phyloP scores from a whole-genome alignment of 345 rosid species.

The Salix viminalis region DNA sequence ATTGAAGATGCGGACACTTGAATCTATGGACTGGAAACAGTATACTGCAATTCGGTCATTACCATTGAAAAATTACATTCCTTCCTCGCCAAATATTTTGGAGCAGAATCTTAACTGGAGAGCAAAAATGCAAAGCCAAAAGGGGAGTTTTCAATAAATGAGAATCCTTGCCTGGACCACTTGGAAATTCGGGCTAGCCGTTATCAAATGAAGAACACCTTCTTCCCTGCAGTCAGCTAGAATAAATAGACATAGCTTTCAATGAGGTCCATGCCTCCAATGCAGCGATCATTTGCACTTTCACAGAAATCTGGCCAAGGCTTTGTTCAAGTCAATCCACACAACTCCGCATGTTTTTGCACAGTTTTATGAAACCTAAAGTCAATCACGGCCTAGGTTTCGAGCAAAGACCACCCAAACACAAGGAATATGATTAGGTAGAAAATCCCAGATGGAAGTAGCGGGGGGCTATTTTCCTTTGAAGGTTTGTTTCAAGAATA shows the following conservation, averaged over 20 bases:
- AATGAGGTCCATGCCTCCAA: neutral
- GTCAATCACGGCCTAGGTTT: neutral
- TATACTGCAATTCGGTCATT: neutral
- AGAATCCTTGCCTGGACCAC: neutral
- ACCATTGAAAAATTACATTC: neutral
- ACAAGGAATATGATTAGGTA: neutral
- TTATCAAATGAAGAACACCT: neutral
- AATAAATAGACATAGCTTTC: neutral
- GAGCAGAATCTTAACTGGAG: neutral
- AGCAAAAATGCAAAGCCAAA: neutral
- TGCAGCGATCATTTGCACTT: neutral
- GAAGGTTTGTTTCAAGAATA: neutral
- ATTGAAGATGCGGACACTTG: neutral
- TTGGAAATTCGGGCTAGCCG: neutral
- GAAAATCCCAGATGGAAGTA: neutral
- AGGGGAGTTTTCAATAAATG: neutral
- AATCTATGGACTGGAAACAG: neutral
- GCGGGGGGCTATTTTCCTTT: neutral
- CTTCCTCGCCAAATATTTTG: neutral
- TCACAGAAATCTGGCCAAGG: neutral
- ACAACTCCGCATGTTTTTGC: neutral
- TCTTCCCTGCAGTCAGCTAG: neutral
- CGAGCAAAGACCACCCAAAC: neutral
- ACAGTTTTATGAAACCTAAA: neutral
- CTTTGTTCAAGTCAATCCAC: neutral